Evolutionary conservation across 305 asterid genomes (phyloP), one percentile per base, ranked within the genome.

Genomic region (Rubia occidens): DNA sequence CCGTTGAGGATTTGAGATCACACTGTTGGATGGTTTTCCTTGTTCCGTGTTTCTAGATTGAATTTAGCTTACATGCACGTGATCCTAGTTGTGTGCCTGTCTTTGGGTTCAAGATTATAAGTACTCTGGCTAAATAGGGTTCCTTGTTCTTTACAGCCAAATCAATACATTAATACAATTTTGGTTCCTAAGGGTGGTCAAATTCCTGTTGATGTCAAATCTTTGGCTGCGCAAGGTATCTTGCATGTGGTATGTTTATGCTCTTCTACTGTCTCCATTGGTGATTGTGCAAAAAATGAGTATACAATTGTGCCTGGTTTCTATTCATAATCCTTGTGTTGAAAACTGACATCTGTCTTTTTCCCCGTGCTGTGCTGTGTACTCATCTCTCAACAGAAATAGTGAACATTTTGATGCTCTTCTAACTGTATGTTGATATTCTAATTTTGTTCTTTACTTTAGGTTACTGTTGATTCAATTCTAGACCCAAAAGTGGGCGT

Each of bases 161-260:
- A 76, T 76, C 82, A 77, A 78, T 93, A 93, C 79, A 80, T 88
- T 59, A 88, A 90, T 82, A 87, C 96, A 39, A 76, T 90, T 67
- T 77, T 94, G 75, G 95, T 83, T 78, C 97, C 98, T 3, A 84
- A 82, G 81, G 86, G 79, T 20, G 86, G 96, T 53, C 89, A 85
- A 79, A 79, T 94, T 78, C 89, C 86, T 58, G 79, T 86, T 44
- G 96, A 94, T 71, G 35, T 70, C 66, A 81, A 85, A 68, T 5
- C 64, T 72, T 82, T 88, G 78, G 81, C 88, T 56, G 84, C 83
- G 70, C 89, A 87, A 79, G 95, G 92, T 78, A 87, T 93, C 71
- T 70, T 76, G 74, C 76, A 74, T 2, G 85, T 93, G 95, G 97
- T 90, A 88, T 24, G 83, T 67, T 8, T 53, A 64, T 68, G 59